A percentile compares a stretch with the other conserved stretches of the same genome.
Evolutionary conservation across 2,329 filamentous ascomycete genomes (phyloP).

Genomic region (Pseudopithomyces maydicus): DNA sequence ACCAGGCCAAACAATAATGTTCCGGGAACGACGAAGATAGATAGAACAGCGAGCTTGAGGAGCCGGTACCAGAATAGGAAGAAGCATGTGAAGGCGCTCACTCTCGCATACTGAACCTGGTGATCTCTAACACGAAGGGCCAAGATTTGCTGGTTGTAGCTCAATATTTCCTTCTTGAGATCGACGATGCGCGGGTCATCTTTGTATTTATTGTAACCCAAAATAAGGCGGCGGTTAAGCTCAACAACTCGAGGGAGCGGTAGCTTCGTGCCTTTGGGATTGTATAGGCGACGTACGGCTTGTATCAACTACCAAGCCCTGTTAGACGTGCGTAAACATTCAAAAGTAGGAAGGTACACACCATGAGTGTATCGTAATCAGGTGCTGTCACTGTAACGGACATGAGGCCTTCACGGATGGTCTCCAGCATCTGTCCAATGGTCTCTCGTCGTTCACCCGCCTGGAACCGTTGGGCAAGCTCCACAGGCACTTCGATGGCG

Average conservation of each 20-base stretch:
- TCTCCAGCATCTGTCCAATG: slow-evolving; percentile 82
- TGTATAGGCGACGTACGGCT: slow-evolving; percentile 90
- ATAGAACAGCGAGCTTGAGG: slow-evolving; percentile 75
- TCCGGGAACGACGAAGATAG: slow-evolving; percentile 82
- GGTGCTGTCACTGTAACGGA: slow-evolving; percentile 90
- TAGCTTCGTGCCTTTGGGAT: slow-evolving; percentile 90
- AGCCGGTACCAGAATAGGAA: slow-evolving; percentile 79
- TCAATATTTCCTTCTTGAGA: slow-evolving; percentile 74
- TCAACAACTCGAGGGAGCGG: slow-evolving; percentile 92
- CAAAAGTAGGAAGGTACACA: slow-evolving; percentile 29
- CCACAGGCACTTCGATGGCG: slow-evolving; percentile 80
- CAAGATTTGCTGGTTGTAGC: slow-evolving; percentile 86
- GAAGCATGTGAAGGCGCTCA: slow-evolving; percentile 77
- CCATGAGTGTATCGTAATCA: slow-evolving; percentile 95
- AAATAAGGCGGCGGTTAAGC: slow-evolving; percentile 86
- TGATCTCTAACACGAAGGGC: slow-evolving; percentile 90
- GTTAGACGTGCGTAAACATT: slow-evolving; percentile 31
- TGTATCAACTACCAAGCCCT: slow-evolving; percentile 70
- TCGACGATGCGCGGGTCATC: slow-evolving; percentile 82
- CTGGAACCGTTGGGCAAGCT: slow-evolving; percentile 85
- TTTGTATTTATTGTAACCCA: slow-evolving; percentile 92
- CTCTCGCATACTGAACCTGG: slow-evolving; percentile 88
- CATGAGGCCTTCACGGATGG: slow-evolving; percentile 81
- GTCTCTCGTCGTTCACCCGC: slow-evolving; percentile 75
- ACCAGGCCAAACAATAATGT: slow-evolving; percentile 75